Base-by-base conservation (phyloP, 2,329 filamentous ascomycete genomes). In the Ophiocordyceps camponoti-leonardi region DNA sequence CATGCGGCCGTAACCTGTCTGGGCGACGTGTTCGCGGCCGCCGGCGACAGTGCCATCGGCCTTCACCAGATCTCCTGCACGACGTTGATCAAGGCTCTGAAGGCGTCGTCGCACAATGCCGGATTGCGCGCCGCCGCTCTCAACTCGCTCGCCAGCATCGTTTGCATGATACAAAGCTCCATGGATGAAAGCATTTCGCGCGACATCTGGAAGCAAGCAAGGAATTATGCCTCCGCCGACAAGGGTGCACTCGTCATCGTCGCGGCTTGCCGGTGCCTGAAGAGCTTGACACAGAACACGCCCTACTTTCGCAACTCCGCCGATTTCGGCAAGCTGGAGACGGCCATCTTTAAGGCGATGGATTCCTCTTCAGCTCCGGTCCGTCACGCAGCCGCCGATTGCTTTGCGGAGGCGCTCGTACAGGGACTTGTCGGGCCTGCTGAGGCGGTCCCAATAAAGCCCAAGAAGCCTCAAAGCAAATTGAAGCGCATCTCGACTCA, bases 201-300 rank as follows among this genome's bases (percentile, higher is more conserved):
- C 56, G 88, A 95, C 59, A 77, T 93, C 16, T 96, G 87, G 86
- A 98, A 95, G 62, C 84, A 90, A 59, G 82, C 80, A 23, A 79
- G 92, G 50, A 86, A 73, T 61, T 74, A 83, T 53, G 83, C 83
- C 26, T 72, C 79, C 0, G 72, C 71, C 48, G 93, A 98, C 61
- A 96, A 92, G 62, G 84, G 86, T 4, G 72, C 79, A 3, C 71
- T 94, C 31, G 87, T 90, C 8, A 78, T 94, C 58, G 74, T 82
- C 16, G 76, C 79, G 47, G 83, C 86, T 10, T 93, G 84, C 56
- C 79, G 79, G 51, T 93, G 86, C 58, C 65, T 98, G 50, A 81
- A 83, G 56, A 71, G 79, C 46, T 67, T 96, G 43, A 67, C 83
- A 20, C 79, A 75, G 47, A 68, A 75, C 49, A 95, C 88, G 0